phyloP scores from a whole-genome alignment of 371 early-diverging fungal species.

The Syncephalis plumigaleata region DNA sequence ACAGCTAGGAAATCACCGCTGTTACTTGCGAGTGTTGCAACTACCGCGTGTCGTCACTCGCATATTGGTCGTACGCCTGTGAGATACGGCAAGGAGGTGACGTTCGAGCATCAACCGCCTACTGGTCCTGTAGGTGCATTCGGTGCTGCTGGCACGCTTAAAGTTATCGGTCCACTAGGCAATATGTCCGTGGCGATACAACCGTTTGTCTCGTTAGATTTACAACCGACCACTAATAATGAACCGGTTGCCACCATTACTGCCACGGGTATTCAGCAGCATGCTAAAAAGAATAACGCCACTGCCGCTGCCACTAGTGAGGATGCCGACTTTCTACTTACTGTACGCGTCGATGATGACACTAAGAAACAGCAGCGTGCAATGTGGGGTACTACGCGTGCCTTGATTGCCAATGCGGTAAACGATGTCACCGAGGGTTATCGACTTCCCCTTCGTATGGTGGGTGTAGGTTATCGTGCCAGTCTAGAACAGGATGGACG shows the following conservation, averaged over 20 bases:
- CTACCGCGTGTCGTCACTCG: constrained; percentile 23
- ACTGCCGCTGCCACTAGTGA: constrained; percentile 3
- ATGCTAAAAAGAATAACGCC: not conserved
- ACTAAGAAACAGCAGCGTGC: constrained; percentile 49
- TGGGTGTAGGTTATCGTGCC: constrained; percentile 93
- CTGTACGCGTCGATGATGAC: constrained; percentile 40
- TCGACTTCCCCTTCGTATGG: constrained; percentile 61
- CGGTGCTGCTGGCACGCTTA: constrained; percentile 18
- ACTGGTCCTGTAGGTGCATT: constrained; percentile 6
- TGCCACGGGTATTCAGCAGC: not conserved
- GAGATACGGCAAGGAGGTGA: constrained; percentile 41
- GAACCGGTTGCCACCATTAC: constrained; percentile 1
- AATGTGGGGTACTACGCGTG: constrained; percentile 95
- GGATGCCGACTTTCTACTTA: constrained; percentile 26
- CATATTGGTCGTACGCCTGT: constrained; percentile 58
- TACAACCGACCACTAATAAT: constrained; percentile 11
- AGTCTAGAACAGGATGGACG: constrained; percentile 40
- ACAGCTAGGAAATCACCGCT: no score
- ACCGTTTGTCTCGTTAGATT: constrained; percentile 50
- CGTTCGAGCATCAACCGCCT: constrained; percentile 33
- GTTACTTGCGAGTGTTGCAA: constrained; percentile 17
- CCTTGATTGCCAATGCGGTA: constrained; percentile 70
- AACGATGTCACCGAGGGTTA: constrained; percentile 85
- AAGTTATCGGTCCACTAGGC: constrained; percentile 72
- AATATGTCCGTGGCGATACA: constrained; percentile 52